These are phyloP conservation scores for Warburgia ugandensis DNA, from an alignment of 164 flowering plant genomes.

Conservation along the genomic window DNA sequence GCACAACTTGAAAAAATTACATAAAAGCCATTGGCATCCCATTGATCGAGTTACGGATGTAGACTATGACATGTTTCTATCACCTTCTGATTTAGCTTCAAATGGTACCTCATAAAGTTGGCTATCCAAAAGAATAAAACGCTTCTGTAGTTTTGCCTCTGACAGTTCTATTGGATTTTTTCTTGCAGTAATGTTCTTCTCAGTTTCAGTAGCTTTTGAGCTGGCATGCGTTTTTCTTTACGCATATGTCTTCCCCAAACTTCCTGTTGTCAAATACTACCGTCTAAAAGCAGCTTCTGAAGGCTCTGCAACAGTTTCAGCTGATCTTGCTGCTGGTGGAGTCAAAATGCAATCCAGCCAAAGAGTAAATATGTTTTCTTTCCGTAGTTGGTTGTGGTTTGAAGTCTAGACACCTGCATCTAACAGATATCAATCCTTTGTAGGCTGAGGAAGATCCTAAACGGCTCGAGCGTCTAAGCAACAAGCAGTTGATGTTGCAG, in stretches of 20 bases:
- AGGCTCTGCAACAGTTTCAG: constrained; percentile 73
- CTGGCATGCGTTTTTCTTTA: constrained; percentile 57
- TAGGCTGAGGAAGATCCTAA: constrained; percentile 41
- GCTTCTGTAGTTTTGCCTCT: too few relatives aligned
- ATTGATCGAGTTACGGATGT: too few relatives aligned
- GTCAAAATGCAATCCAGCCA: too few relatives aligned
- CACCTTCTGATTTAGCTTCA: too few relatives aligned
- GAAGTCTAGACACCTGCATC: too few relatives aligned
- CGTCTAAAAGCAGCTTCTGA: constrained; percentile 77
- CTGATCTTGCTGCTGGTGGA: constrained; percentile 76
- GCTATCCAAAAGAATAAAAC: too few relatives aligned
- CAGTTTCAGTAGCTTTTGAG: constrained; percentile 48
- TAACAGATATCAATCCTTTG: constrained; percentile 5
- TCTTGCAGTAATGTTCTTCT: constrained; percentile 58
- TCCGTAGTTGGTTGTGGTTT: too few relatives aligned
- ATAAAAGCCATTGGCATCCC: too few relatives aligned
- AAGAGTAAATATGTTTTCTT: too few relatives aligned
- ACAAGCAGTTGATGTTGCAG: constrained; percentile 43
- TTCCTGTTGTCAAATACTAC: constrained; percentile 67
- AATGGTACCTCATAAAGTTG: too few relatives aligned
- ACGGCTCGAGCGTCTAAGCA: constrained; percentile 37
- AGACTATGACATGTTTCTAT: too few relatives aligned
- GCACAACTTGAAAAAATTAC: too few relatives aligned
- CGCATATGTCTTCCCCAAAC: constrained; percentile 53
- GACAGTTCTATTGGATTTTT: constrained; percentile 2